These are phyloP conservation scores for Termitomyces sp. DNA, from an alignment of 768 basidiomycete genomes.

Conservation along the genomic window DNA sequence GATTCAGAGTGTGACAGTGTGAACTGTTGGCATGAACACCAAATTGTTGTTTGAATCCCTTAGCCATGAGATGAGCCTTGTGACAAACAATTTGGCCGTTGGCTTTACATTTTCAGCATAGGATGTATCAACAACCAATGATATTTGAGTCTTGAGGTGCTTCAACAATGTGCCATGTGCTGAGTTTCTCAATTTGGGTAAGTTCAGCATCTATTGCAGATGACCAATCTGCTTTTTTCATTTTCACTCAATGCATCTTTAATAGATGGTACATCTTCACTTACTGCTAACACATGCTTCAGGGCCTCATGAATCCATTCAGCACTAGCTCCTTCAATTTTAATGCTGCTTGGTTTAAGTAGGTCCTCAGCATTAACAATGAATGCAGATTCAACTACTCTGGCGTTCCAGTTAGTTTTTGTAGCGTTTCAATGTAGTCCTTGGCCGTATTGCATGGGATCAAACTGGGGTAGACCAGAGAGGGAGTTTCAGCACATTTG, in stretches of 20 bases:
- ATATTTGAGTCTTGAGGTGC: constrained; percentile 12
- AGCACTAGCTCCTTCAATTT: not conserved
- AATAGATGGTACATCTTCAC: too few species aligned
- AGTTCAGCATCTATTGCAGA: constrained; percentile 15
- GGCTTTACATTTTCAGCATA: constrained; percentile 16
- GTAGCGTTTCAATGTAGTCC: too few species aligned
- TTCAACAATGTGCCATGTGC: constrained; percentile 12
- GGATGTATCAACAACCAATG: constrained; percentile 12
- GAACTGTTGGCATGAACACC: too few species aligned
- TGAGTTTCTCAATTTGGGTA: too few species aligned
- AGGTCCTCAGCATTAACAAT: not conserved
- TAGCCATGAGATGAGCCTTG: too few species aligned
- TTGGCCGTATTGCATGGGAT: too few species aligned
- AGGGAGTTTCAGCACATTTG: constrained; percentile 1
- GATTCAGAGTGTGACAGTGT: too few species aligned
- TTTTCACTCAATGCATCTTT: too few species aligned
- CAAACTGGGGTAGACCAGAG: too few species aligned
- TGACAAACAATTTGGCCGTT: constrained; percentile 15
- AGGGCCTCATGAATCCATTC: not conserved
- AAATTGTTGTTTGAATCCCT: too few species aligned
- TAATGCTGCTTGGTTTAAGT: not conserved
- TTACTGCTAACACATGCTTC: not conserved
- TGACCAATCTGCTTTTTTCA: constrained; percentile 12
- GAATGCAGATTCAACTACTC: too few species aligned
- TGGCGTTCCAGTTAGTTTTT: too few species aligned